Evolutionary conservation across 208 protist genomes (phyloP).

Genomic region (Trypanosoma boissoni): DNA sequence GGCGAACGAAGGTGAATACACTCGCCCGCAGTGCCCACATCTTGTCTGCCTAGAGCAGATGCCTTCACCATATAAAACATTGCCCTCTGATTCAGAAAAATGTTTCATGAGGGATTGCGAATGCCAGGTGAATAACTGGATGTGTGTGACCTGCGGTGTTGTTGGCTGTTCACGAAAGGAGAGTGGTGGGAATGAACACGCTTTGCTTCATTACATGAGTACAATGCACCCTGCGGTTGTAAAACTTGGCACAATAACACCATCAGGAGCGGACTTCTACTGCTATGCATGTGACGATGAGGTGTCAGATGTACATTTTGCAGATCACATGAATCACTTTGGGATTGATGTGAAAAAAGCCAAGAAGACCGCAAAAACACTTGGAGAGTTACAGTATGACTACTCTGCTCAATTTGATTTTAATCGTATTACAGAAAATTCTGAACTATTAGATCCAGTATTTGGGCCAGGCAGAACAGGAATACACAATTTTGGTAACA

Average conservation of each 20-base stretch:
- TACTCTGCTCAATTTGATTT: conserved; percentile 94
- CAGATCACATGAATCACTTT: conserved; percentile 93
- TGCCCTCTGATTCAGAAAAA: conserved; percentile 40
- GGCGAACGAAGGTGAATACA: conserved; percentile 21
- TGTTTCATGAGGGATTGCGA: conserved; percentile 72
- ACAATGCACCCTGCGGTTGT: conserved; percentile 91
- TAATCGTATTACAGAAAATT: conserved; percentile 88
- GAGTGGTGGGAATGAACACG: conserved; percentile 95
- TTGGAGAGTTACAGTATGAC: conserved; percentile 96
- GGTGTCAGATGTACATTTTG: conserved; percentile 92
- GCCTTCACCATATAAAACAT: conserved; percentile 42
- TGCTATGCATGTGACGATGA: conserved; percentile 96
- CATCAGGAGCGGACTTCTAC: conserved; percentile 87
- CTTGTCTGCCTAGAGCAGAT: conserved; percentile 78
- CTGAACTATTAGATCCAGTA: conserved; percentile 75
- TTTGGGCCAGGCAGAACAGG: conserved; percentile 94
- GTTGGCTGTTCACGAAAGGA: conserved; percentile 94
- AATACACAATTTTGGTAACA: conserved; percentile 98
- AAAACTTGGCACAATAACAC: conserved; percentile 97
- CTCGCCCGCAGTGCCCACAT: conserved; percentile 70
- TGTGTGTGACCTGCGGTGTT: conserved; percentile 93
- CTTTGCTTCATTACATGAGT: conserved; percentile 83
- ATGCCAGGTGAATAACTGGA: conserved; percentile 93
- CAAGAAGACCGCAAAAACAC: conserved; percentile 95
- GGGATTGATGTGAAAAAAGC: conserved; percentile 93